Evolutionary conservation across 108 stramenopile genomes (phyloP).

Genomic region (Pseudonitzschia pungens): DNA sequence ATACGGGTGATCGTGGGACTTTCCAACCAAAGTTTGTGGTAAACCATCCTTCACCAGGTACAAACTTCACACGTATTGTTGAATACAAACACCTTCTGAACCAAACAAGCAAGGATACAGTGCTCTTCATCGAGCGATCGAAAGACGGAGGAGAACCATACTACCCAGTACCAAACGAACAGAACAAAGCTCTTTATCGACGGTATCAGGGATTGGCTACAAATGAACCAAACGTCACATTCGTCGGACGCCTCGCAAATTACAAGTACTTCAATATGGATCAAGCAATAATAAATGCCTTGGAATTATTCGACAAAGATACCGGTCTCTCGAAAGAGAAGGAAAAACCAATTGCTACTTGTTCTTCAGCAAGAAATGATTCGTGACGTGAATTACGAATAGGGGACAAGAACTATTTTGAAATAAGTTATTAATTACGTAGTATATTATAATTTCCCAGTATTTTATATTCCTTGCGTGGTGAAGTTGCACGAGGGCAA

Average conservation of each 20-base stretch:
- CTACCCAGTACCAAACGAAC: constrained; percentile 79
- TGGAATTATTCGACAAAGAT: constrained; percentile 67
- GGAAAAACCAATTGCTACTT: not conserved
- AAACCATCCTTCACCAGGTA: constrained; percentile 56
- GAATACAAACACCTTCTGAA: constrained; percentile 82
- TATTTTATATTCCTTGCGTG: not conserved
- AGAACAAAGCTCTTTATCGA: constrained; percentile 64
- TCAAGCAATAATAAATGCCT: constrained; percentile 78
- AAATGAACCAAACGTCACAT: constrained; percentile 63
- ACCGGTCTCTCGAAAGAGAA: not conserved
- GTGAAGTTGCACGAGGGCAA: too few species aligned
- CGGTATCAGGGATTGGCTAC: constrained; percentile 70
- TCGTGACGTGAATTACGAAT: not conserved
- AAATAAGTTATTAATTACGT: not conserved
- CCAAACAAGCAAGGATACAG: constrained; percentile 63
- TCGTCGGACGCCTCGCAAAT: constrained; percentile 85
- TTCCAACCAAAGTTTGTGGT: constrained; percentile 64
- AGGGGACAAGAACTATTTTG: not conserved
- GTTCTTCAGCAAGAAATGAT: not conserved
- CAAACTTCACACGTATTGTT: constrained; percentile 54
- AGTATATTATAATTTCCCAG: not conserved
- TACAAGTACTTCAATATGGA: constrained; percentile 94
- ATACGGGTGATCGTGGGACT: constrained; percentile 27
- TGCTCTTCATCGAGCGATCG: constrained; percentile 56
- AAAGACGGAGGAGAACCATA: constrained; percentile 74